Base-by-base conservation (phyloP, 257 asterid genomes). In the Solanum sitiens region DNA sequence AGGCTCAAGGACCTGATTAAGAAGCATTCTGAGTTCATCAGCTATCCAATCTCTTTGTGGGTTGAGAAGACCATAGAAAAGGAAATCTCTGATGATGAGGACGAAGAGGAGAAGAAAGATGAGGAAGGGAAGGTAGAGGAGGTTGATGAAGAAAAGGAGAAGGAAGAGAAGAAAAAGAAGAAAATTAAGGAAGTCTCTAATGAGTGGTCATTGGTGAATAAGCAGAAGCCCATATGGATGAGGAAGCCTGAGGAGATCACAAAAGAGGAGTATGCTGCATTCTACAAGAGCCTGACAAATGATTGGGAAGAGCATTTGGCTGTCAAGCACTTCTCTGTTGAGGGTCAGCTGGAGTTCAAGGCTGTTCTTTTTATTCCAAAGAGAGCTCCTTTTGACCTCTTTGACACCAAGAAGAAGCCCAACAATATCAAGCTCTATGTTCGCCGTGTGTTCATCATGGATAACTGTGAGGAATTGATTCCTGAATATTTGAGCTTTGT, bases 181-280 rank as follows among this genome's bases (percentile, higher is more conserved):
- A 93, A 86, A 79, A 92, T 92, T 42, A 93, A 93, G 93, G 96
- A 94, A 65, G 96, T 94, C n/a, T 93, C 95, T 18, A 93, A 94
- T 82, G 95, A 91, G 90, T 94, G 96, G 95, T 32, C 91, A n/a
- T 68, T 92, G 87, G 94, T 93, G n/a, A 93, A 93, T 90, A 93
- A 94, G 87, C 97, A 93, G 91, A 93, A 93, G 87, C 95, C 97
- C 6, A 92, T 94, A 11, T 93, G 97, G 97, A 90, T 93, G 95
- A 89, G 94, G 88, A 94, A 93, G 88, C 96, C 96, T 0, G 96
- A 94, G 88, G 97, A 94, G 89, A 93, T 93, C 73, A 92, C 91
- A 0, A 93, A 93, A 92, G 97, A 93, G 37, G 96, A 94, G 83
- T 93, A 94, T 90, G 90, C 94, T 25, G 94, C 97, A 15, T 94